phyloP scores from a whole-genome alignment of 129 eudicot species.

The Ambrosia artemisiifolia region DNA sequence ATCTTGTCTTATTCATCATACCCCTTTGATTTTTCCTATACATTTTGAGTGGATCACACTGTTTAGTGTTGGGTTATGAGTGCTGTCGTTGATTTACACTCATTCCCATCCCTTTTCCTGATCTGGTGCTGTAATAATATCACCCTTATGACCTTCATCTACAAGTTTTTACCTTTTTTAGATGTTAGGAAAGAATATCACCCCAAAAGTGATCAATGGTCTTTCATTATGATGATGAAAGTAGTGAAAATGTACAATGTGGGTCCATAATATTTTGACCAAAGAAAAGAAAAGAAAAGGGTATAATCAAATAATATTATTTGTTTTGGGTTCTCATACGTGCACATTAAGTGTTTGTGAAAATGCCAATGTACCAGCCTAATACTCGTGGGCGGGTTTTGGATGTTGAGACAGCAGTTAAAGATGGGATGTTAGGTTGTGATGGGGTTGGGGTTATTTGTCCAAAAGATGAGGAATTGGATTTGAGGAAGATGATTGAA shows the following conservation, averaged over 20 bases:
- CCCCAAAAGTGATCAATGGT: neutral
- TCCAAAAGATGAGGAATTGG: neutral
- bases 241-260: conserved; percentile 1
- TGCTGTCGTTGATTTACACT: conserved; percentile 2
- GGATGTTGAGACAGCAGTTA: conserved; percentile 1
- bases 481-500: conserved; percentile 2
- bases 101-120: neutral
- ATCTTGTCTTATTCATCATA: neutral
- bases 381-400: neutral
- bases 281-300: neutral
- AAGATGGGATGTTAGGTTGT: conserved; percentile 8
- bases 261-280: conserved; percentile 2
- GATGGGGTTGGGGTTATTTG: neutral
- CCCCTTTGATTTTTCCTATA: neutral
- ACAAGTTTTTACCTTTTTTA: neutral
- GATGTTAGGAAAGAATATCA: neutral
- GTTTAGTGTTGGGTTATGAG: conserved; percentile 7
- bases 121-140: neutral
- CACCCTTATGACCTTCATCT: neutral
- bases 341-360: neutral
- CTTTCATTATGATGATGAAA: neutral
- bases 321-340: neutral
- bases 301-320: neutral
- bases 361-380: conserved; percentile 7
- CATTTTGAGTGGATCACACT: neutral